Conservation (phyloP, 176 grass and related monocot species). For the Neostapfia colusana region DNA sequence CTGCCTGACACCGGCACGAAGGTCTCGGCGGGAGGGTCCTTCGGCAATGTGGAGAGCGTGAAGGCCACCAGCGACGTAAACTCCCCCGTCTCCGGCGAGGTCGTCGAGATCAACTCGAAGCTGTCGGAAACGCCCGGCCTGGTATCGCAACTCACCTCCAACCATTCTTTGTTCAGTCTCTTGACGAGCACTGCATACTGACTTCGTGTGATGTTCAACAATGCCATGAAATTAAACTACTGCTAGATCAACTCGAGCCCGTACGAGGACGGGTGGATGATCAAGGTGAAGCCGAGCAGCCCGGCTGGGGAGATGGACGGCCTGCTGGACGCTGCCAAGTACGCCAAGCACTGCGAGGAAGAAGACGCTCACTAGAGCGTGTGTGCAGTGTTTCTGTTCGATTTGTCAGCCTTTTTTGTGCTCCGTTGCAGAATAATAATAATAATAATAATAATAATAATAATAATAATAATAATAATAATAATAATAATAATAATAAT, state of each 20-base stretch:
- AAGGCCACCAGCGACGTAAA: slow-evolving; percentile 96
- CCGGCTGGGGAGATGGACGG: slow-evolving; percentile 56
- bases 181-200: neutral
- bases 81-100: slow-evolving; percentile 82
- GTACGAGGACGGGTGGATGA: slow-evolving; percentile 95
- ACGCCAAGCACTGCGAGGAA: slow-evolving; percentile 91
- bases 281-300: slow-evolving; percentile 88
- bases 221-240: neutral
- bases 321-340: slow-evolving; percentile 66
- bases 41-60: slow-evolving; percentile 95
- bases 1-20: slow-evolving; percentile 63
- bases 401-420: neutral
- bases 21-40: slow-evolving; percentile 55
- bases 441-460: no score
- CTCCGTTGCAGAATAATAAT: neutral
- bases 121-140: slow-evolving; percentile 71
- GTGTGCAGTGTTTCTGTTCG: neutral
- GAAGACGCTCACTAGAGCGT: slow-evolving; percentile 80
- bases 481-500: neutral
- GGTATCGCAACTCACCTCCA: slow-evolving; percentile 36
- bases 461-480: no score
- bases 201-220: neutral
- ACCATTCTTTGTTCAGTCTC: no score
- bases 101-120: slow-evolving; percentile 79
- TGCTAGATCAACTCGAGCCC: slow-evolving; percentile 85